Evolutionary conservation across 1,284 basidiomycete genomes (phyloP).

Genomic region (Somion occarium): DNA sequence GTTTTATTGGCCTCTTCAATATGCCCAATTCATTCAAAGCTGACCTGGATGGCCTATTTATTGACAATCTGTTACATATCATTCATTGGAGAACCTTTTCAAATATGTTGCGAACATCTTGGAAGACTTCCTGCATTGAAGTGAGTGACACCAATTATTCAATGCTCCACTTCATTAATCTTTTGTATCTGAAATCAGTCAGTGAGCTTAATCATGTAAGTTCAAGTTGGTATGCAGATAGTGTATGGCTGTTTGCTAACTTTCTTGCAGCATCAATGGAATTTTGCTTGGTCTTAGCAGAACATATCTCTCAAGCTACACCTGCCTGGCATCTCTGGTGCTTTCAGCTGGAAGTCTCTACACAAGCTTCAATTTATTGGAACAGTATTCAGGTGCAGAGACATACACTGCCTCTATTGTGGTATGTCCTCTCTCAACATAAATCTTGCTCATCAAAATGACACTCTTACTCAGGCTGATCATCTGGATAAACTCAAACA

Average conservation of each 20-base stretch:
- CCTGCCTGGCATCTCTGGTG: conserved; percentile 11
- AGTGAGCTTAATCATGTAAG: conserved; percentile 8
- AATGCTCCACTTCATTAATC: too few species aligned
- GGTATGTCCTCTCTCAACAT: conserved; percentile 12
- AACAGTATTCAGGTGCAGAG: conserved; percentile 14
- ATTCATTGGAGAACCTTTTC: conserved; percentile 25
- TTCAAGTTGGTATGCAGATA: background rate
- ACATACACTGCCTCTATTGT: conserved; percentile 14
- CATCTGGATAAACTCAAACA: conserved; percentile 13
- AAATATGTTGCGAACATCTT: conserved; percentile 8
- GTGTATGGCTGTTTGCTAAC: too few species aligned
- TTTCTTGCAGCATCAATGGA: conserved; percentile 8
- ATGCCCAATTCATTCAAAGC: conserved; percentile 11
- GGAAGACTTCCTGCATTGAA: conserved; percentile 16
- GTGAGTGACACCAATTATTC: conserved; percentile 6
- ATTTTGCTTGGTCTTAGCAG: conserved; percentile 1
- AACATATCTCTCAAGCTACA: conserved; percentile 2
- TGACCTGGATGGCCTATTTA: conserved; percentile 17
- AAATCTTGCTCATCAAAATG: background rate
- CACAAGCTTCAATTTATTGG: conserved; percentile 11
- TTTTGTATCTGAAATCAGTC: too few species aligned
- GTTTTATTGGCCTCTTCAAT: conserved; percentile 17
- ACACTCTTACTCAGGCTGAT: conserved; percentile 11
- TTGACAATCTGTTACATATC: conserved; percentile 20
- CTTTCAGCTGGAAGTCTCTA: conserved; percentile 11